phyloP scores from a whole-genome alignment of 1,139 yeast species.

The Geotrichum siamense region DNA sequence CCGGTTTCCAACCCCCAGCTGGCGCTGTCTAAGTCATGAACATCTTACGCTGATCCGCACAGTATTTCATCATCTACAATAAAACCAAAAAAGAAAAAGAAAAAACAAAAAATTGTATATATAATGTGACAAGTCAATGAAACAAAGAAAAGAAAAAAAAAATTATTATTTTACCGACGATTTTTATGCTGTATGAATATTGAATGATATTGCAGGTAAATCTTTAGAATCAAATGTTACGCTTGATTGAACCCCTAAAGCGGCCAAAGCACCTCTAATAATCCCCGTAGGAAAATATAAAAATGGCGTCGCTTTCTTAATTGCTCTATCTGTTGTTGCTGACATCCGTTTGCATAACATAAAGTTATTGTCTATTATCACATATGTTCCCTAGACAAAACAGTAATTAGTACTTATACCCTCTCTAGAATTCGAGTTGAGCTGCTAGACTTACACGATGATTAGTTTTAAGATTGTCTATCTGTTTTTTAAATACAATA shows the following conservation, averaged over 20 bases:
- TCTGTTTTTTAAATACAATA: constrained; percentile 69
- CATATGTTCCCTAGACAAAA: constrained; percentile 53
- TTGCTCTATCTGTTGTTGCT: constrained; percentile 19
- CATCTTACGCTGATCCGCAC: not conserved
- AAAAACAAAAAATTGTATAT: not conserved
- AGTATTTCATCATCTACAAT: not conserved
- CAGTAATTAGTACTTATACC: not conserved
- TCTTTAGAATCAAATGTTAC: constrained; percentile 56
- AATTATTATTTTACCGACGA: not conserved
- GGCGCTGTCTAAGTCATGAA: constrained; percentile 14
- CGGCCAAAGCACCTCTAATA: constrained; percentile 68
- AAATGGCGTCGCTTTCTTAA: constrained; percentile 38
- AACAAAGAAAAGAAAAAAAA: not conserved
- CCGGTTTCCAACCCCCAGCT: constrained; percentile 41
- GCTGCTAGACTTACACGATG: constrained; percentile 47
- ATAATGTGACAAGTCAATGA: constrained; percentile 6
- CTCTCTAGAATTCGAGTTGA: not conserved
- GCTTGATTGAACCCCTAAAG: constrained; percentile 59
- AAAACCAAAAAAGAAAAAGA: not conserved
- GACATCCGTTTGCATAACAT: constrained; percentile 47
- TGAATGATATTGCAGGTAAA: constrained; percentile 64
- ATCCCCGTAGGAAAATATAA: constrained; percentile 80
- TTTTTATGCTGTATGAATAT: constrained; percentile 47
- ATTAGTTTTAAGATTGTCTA: constrained; percentile 86
- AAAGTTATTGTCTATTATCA: constrained; percentile 62